phyloP scores from a whole-genome alignment of 208 protist genomes.

The Acanthamoeba rhysodes region DNA sequence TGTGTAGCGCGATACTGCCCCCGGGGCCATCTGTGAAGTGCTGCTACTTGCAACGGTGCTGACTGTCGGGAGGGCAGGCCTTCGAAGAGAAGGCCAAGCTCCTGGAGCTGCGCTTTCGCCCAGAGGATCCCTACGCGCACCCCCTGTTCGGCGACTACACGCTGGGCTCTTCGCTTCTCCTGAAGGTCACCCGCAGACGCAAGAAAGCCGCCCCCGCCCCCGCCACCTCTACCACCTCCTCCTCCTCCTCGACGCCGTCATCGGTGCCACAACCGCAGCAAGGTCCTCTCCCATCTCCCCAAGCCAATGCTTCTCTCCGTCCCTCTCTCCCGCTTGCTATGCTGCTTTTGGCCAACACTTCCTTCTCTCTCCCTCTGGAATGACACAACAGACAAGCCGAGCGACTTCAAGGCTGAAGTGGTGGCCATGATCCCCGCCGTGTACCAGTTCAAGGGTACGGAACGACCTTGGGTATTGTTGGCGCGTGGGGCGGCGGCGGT shows the following conservation, averaged over 20 bases:
- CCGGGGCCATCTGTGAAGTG: too few relatives aligned
- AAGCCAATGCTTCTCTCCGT: too few relatives aligned
- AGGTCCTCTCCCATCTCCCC: not conserved
- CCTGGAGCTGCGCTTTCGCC: slow-evolving; percentile 59
- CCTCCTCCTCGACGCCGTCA: not conserved
- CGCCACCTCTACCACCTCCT: not conserved
- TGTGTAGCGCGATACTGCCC: not conserved
- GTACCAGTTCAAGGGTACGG: slow-evolving; percentile 55
- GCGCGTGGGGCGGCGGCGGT: too few relatives aligned
- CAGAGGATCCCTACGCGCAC: slow-evolving; percentile 58
- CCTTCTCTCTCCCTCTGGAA: not conserved
- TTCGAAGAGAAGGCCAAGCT: slow-evolving; percentile 56
- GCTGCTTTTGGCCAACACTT: not conserved
- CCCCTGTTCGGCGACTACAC: slow-evolving; percentile 57
- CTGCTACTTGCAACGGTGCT: not conserved
- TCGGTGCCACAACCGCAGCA: not conserved
- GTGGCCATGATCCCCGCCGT: slow-evolving; percentile 31
- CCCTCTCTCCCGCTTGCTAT: too few relatives aligned
- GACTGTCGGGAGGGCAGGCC: not conserved
- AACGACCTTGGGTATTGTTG: too few relatives aligned
- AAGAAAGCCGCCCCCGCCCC: not conserved
- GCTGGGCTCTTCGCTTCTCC: slow-evolving; percentile 35
- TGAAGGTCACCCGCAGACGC: slow-evolving; percentile 55
- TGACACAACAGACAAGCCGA: not conserved
- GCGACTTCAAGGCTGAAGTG: slow-evolving; percentile 36